Conservation (phyloP, 371 early-diverging fungal species). For the Zychaea mexicana region DNA sequence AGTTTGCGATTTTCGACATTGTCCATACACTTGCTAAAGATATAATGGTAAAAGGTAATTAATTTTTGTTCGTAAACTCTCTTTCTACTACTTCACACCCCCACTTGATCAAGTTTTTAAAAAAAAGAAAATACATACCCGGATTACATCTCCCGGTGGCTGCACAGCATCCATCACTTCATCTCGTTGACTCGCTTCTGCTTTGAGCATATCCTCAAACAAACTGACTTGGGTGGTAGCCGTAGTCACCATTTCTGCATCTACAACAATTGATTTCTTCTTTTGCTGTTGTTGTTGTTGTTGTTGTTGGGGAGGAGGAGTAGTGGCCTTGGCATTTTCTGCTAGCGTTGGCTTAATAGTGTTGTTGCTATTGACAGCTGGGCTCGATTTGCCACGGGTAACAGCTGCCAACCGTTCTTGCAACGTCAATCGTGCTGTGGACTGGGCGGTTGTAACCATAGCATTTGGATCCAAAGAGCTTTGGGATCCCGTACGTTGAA, state of each 20-base stretch:
- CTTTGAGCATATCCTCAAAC: slow-evolving; percentile 23
- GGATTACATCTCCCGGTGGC: slow-evolving; percentile 20
- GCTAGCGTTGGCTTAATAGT: slow-evolving; percentile 3
- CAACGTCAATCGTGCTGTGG: slow-evolving; percentile 41
- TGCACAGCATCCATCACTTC: slow-evolving; percentile 16
- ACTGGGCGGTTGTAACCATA: slow-evolving; percentile 37
- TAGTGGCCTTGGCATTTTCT: background rate
- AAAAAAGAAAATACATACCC: slow-evolving; percentile 16
- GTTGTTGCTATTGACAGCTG: background rate
- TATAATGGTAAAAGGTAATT: background rate
- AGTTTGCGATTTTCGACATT: slow-evolving; percentile 35
- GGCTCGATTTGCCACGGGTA: slow-evolving; percentile 23
- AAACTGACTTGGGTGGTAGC: slow-evolving; percentile 12
- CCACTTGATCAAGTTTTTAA: no score
- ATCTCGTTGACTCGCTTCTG: slow-evolving; percentile 16
- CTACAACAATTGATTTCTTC: background rate
- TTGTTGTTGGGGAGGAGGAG: background rate
- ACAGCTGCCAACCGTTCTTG: slow-evolving; percentile 48
- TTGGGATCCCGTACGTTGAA: slow-evolving; percentile 26
- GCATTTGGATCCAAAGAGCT: slow-evolving; percentile 27
- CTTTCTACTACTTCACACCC: background rate
- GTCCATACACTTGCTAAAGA: slow-evolving; percentile 40
- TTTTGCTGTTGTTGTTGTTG: slow-evolving; percentile 1
- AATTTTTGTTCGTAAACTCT: background rate
- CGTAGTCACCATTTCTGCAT: slow-evolving; percentile 10